These are phyloP conservation scores for Castanea mollissima DNA, from an alignment of 306 rosid species.

Conservation along the genomic window DNA sequence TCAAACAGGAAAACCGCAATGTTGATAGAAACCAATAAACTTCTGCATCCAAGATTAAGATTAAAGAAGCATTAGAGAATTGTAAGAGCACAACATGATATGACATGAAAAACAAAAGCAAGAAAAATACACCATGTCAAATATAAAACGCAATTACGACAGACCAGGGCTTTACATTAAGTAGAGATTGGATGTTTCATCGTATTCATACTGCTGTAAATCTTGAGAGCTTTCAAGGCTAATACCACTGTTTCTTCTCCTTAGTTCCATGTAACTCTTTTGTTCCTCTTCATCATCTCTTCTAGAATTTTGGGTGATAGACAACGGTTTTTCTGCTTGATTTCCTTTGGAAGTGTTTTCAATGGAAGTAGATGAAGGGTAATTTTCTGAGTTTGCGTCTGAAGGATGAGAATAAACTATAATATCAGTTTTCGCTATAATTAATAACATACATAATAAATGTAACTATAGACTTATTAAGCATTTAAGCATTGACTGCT, in stretches of 20 bases:
- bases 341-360: constrained; percentile 32
- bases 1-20: constrained; percentile 89
- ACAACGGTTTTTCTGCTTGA: constrained; percentile 14
- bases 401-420: constrained; percentile 3
- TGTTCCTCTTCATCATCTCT: constrained; percentile 17
- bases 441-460: background rate
- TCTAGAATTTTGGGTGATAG: constrained; percentile 17
- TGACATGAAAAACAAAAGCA: background rate
- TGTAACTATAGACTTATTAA: background rate
- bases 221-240: constrained; percentile 25
- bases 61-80: constrained; percentile 17
- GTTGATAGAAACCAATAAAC: constrained; percentile 69
- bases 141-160: background rate
- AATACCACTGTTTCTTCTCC: constrained; percentile 14
- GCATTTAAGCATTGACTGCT: background rate
- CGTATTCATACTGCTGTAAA: constrained; percentile 33
- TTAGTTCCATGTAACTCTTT: constrained; percentile 23
- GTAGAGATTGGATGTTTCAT: constrained; percentile 60
- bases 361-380: constrained; percentile 22
- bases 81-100: background rate
- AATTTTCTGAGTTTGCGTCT: constrained; percentile 34
- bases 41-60: constrained; percentile 53
- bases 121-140: background rate
- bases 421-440: background rate
- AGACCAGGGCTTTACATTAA: constrained; percentile 42